phyloP scores from a whole-genome alignment of 108 stramenopile genomes.

The Schizochytrium sp. region DNA sequence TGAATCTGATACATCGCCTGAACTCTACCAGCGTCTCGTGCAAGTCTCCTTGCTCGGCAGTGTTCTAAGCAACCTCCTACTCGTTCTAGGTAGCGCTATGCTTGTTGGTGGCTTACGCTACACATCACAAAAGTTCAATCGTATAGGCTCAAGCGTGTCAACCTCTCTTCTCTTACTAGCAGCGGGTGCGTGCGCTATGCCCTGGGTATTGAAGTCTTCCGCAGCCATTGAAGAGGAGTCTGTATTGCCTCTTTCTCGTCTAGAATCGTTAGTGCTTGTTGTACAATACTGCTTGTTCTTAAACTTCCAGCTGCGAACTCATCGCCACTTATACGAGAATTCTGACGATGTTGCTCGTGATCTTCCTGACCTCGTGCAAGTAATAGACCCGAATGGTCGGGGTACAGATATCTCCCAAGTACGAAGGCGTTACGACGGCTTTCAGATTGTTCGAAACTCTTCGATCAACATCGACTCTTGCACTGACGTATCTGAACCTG shows the following conservation, averaged over 20 bases:
- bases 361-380: background rate
- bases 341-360: background rate
- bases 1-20: background rate
- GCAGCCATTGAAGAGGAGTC: background rate
- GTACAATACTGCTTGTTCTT: constrained; percentile 6
- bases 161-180: background rate
- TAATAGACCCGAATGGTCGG: background rate
- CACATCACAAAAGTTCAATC: constrained; percentile 83
- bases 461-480: background rate
- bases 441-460: background rate
- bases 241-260: background rate
- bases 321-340: constrained; percentile 9
- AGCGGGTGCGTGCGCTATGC: background rate
- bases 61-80: constrained; percentile 86
- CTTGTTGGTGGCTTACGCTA: constrained; percentile 86
- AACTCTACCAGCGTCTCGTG: constrained; percentile 83
- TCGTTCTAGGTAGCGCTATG: constrained; percentile 89
- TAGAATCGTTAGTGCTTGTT: background rate
- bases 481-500: background rate
- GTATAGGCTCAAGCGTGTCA: constrained; percentile 1
- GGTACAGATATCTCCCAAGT: too few species aligned
- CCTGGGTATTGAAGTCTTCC: constrained; percentile 6
- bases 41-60: constrained; percentile 89
- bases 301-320: constrained; percentile 52
- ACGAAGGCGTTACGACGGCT: background rate